Base-by-base conservation (phyloP, 176 grass and related monocot species). In the Musa itinerans region DNA sequence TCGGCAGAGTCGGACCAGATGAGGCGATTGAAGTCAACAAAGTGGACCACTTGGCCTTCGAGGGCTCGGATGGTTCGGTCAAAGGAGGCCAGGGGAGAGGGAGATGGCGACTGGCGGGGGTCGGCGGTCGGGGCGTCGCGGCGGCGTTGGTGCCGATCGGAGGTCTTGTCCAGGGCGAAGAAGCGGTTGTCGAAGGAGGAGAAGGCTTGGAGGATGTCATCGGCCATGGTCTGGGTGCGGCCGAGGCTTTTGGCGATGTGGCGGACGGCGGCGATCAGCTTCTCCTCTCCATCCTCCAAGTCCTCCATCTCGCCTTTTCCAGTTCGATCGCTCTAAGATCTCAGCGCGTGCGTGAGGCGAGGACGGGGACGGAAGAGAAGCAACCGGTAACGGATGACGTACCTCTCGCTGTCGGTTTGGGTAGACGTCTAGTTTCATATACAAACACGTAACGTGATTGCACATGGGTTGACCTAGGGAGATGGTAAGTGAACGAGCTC, bases 221-320 rank as follows among this genome's bases (percentile, higher is more conserved):
- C 95, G 61, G 90, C 86, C 90, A 97, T 97, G 62, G 90, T 91
- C 56, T 86, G 88, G 2, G 88, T 93, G 9, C 85, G 82, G 10
- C 94, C 90, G 24, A 99, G 86, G 20, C 86, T 91, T 61, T 89
- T 87, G 51, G 85, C 91, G 75, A 94, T 93, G 76, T 99, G 95
- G 71, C 89, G 95, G 56, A 92, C 95, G 69, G 91, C 88, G 56
- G 86, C 86, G 11, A 99, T 89, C 76, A 92, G 81, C 85, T 91
- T 93, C 78, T 93, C 88, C 81, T 98, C 95, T 16, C 95, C 95
- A 78, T 93, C 87, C 75, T 89, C 95, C 63, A 84, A 88, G 12
- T 69, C 34, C 16, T 52, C 68, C 48, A 21, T 70, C 48, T 21
- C 68, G 11, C 11, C 43, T 61, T 61, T 61, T 20, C 57, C 34